phyloP scores from a whole-genome alignment of 768 basidiomycete genomes.

The Dioszegia aurantiaca region DNA sequence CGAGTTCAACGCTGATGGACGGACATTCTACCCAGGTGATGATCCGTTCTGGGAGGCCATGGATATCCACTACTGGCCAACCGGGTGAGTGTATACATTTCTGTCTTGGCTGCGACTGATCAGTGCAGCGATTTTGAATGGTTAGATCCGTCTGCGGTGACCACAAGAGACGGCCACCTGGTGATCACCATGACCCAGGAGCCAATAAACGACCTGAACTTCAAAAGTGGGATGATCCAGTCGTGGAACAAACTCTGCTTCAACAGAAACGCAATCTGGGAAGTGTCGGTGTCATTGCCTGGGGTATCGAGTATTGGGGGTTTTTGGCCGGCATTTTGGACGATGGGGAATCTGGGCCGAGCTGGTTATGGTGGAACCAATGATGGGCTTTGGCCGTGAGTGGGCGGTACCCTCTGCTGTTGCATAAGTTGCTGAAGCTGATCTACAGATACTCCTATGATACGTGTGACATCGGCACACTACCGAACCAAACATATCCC shows the following conservation, averaged over 20 bases:
- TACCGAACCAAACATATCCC: slow-evolving; percentile 44
- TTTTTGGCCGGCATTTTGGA: slow-evolving; percentile 61
- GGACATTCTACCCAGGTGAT: slow-evolving; percentile 75
- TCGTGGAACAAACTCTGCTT: slow-evolving; percentile 85
- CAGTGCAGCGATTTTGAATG: slow-evolving; percentile 61
- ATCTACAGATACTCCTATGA: slow-evolving; percentile 46
- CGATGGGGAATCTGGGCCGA: slow-evolving; percentile 72
- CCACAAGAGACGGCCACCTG: slow-evolving; percentile 69
- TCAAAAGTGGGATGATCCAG: slow-evolving; percentile 54
- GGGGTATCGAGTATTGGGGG: slow-evolving; percentile 43
- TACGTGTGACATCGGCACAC: slow-evolving; percentile 43
- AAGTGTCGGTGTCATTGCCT: slow-evolving; percentile 57
- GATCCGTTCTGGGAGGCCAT: slow-evolving; percentile 65
- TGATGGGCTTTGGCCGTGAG: slow-evolving; percentile 59
- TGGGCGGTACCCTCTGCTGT: slow-evolving; percentile 52
- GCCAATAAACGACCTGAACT: slow-evolving; percentile 68
- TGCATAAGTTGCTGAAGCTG: neutral
- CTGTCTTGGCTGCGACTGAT: slow-evolving; percentile 3
- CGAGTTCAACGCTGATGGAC: slow-evolving; percentile 76
- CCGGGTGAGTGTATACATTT: slow-evolving; percentile 27
- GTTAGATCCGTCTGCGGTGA: slow-evolving; percentile 73
- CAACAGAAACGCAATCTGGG: slow-evolving; percentile 72
- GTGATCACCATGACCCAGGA: slow-evolving; percentile 68
- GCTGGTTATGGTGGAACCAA: slow-evolving; percentile 83
- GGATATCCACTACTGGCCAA: slow-evolving; percentile 53